phyloP scores from a whole-genome alignment of 2,329 filamentous ascomycete species.

The Penicillium sumatraense region DNA sequence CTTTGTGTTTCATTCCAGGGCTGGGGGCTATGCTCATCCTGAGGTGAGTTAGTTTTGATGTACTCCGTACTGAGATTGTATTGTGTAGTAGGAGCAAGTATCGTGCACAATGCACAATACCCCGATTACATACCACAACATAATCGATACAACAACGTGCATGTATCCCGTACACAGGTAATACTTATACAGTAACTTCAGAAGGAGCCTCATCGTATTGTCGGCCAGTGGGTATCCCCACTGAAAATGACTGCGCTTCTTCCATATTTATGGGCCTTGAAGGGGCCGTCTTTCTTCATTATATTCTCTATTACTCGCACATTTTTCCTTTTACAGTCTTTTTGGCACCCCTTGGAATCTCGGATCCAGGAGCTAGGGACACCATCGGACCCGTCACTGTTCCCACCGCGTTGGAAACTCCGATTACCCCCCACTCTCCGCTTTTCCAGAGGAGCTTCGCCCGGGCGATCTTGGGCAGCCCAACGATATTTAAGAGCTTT shows the following conservation, averaged over 20 bases:
- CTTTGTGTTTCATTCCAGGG: not conserved
- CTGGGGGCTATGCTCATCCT: not conserved
- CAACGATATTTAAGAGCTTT: not conserved
- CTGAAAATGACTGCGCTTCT: too few species aligned
- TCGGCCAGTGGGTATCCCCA: too few species aligned
- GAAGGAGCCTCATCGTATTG: not conserved
- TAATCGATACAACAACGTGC: not conserved
- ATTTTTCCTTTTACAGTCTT: not conserved
- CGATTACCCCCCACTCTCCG: not conserved
- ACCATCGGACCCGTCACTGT: not conserved
- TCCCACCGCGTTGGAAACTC: not conserved
- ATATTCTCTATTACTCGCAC: not conserved
- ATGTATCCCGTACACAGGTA: too few species aligned
- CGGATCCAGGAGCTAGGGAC: not conserved
- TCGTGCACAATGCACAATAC: not conserved
- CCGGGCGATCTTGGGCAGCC: not conserved
- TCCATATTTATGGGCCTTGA: not conserved
- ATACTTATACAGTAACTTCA: too few species aligned
- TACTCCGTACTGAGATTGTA: not conserved
- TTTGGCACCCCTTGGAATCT: not conserved
- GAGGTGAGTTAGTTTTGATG: not conserved
- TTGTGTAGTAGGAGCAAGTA: not conserved
- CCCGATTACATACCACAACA: not conserved
- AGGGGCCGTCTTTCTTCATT: not conserved
- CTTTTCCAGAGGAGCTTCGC: not conserved